Evolutionary conservation across 148 eudicot genomes (phyloP).

Genomic region (Bassia scoparia): DNA sequence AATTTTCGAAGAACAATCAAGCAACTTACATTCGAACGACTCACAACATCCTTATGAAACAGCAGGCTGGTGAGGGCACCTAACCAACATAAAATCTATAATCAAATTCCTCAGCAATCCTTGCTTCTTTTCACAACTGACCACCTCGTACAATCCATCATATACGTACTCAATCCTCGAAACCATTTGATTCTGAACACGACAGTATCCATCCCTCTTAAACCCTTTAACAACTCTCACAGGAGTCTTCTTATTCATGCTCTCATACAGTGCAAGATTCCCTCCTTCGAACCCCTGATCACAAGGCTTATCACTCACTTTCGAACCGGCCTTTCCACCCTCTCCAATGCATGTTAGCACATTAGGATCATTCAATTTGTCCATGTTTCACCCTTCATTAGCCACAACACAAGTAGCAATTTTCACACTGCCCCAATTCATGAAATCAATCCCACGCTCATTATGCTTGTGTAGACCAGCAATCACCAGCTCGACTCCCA

Average conservation of each 20-base stretch:
- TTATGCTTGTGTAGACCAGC: slow-evolving; percentile 45
- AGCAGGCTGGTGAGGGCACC: slow-evolving; percentile 33
- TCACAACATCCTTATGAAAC: neutral
- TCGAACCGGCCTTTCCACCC: slow-evolving; percentile 36
- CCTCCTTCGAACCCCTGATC: slow-evolving; percentile 55
- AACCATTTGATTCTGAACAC: neutral
- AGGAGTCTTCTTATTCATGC: slow-evolving; percentile 34
- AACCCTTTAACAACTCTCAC: slow-evolving; percentile 54
- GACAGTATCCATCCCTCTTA: neutral
- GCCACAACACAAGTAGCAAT: slow-evolving; percentile 49
- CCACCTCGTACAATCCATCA: slow-evolving; percentile 54
- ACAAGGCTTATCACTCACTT: neutral
- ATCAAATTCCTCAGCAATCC: slow-evolving; percentile 33
- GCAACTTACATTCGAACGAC: neutral
- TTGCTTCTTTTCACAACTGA: slow-evolving; percentile 24
- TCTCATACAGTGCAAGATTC: slow-evolving; percentile 50
- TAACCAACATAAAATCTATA: slow-evolving; percentile 38
- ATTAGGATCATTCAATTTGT: slow-evolving; percentile 23
- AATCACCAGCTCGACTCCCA: slow-evolving; percentile 42
- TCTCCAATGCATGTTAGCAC: slow-evolving; percentile 42
- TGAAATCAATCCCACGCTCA: slow-evolving; percentile 42
- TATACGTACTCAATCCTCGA: slow-evolving; percentile 29
- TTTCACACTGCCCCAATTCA: slow-evolving; percentile 22
- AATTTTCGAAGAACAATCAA: no score
- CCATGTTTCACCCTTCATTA: slow-evolving; percentile 38